phyloP scores from a whole-genome alignment of 257 asterid genomes.

The Verbena officinalis region DNA sequence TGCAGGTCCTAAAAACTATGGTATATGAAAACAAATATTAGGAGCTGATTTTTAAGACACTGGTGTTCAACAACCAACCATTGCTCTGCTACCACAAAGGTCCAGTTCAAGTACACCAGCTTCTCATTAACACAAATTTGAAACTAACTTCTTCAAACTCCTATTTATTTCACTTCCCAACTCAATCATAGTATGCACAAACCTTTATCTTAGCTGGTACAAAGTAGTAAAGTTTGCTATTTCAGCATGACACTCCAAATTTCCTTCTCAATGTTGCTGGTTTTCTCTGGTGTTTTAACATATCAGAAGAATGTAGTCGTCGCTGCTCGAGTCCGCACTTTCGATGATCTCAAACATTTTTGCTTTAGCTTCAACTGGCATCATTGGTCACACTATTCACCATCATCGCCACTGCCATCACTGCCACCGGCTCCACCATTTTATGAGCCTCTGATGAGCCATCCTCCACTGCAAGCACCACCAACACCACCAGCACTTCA shows the following conservation, averaged over 20 bases:
- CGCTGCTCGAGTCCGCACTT: neutral
- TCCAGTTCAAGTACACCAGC: neutral
- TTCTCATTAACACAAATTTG: neutral
- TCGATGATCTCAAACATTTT: neutral
- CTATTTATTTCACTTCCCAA: constrained; percentile 2
- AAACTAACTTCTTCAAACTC: neutral
- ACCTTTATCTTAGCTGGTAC: neutral
- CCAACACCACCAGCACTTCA: too few species aligned
- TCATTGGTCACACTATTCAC: too few species aligned
- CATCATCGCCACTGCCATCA: too few species aligned
- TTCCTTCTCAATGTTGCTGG: neutral
- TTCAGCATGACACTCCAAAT: neutral
- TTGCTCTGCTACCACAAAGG: neutral
- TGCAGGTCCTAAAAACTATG: neutral
- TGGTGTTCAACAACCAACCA: too few species aligned
- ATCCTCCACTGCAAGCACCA: too few species aligned
- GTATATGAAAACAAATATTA: neutral
- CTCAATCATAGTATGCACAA: neutral
- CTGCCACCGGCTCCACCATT: too few species aligned
- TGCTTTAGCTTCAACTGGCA: too few species aligned
- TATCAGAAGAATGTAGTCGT: neutral
- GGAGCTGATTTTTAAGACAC: neutral
- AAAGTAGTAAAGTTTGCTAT: neutral
- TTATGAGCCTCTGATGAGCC: too few species aligned
- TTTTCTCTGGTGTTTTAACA: neutral